Percentiles rank a stretch among this genome's conserved stretches.
These are phyloP conservation scores for Colletotrichum caudatum DNA, from an alignment of 2,329 filamentous ascomycete genomes.

Conservation along the genomic window DNA sequence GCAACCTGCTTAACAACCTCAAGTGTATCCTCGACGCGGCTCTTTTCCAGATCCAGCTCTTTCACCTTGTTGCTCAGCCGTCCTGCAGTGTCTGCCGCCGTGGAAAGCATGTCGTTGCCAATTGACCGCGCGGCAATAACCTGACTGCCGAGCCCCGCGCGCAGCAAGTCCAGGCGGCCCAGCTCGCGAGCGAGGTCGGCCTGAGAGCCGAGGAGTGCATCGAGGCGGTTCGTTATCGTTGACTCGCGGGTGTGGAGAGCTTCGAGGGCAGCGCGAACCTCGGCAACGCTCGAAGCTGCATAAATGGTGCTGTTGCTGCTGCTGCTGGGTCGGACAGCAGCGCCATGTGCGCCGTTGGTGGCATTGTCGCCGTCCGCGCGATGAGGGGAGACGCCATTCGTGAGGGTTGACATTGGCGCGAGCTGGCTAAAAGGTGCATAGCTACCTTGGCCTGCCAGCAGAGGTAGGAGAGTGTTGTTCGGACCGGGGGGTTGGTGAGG, in stretches of 20 bases:
- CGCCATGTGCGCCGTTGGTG: constrained; percentile 39
- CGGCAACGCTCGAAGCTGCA: constrained; percentile 79
- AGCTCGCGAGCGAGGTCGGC: constrained; percentile 89
- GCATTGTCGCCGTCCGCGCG: constrained; percentile 49
- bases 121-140: constrained; percentile 85
- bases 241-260: constrained; percentile 82
- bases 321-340: constrained; percentile 25
- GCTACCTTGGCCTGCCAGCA: constrained; percentile 50
- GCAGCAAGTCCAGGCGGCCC: constrained; percentile 86
- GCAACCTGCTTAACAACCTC: constrained; percentile 95
- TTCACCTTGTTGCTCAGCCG: constrained; percentile 89
- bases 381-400: constrained; percentile 58
- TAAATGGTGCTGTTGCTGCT: constrained; percentile 60
- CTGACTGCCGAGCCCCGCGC: constrained; percentile 89
- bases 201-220: constrained; percentile 83
- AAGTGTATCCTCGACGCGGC: constrained; percentile 88
- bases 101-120: constrained; percentile 90
- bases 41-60: constrained; percentile 89
- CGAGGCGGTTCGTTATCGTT: constrained; percentile 78
- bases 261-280: constrained; percentile 82
- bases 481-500: constrained; percentile 38
- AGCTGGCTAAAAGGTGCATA: constrained; percentile 57
- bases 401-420: constrained; percentile 61
- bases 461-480: constrained; percentile 34
- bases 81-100: constrained; percentile 85